A percentile compares a stretch with the other conserved stretches of the same genome.
These are phyloP conservation scores for Phytopythium kandeliae DNA, from an alignment of 352 stramenopile species.

Conservation along the genomic window DNA sequence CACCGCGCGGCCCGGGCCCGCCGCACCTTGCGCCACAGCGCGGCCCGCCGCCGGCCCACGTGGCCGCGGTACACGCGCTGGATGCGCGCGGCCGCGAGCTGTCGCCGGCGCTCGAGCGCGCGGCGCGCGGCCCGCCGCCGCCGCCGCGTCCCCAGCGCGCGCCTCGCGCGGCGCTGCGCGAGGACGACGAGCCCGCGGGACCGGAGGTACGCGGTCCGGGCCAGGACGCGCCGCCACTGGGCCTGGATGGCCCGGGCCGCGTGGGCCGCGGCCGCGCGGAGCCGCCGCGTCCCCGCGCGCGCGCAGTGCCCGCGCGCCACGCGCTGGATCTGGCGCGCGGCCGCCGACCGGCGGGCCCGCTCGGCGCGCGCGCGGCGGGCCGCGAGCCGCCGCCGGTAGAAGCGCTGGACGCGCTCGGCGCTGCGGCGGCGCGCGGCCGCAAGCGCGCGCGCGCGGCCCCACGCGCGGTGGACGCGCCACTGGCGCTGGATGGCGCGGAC, in stretches of 20 bases:
- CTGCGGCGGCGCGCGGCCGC: constrained; percentile 27
- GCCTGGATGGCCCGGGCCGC: constrained; percentile 31
- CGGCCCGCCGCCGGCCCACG: constrained; percentile 37
- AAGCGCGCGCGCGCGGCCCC: constrained; percentile 26
- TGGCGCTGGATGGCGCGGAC: constrained; percentile 51
- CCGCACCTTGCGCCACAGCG: constrained; percentile 63
- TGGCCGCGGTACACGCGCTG: constrained; percentile 30
- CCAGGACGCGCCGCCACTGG: constrained; percentile 27
- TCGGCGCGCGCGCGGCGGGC: constrained; percentile 15
- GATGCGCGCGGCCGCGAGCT: constrained; percentile 24
- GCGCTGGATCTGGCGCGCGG: constrained; percentile 30
- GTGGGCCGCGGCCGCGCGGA: constrained; percentile 18
- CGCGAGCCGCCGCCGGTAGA: constrained; percentile 41
- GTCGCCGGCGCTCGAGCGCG: constrained; percentile 22
- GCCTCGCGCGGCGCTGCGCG: constrained; percentile 35
- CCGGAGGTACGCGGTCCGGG: constrained; percentile 15
- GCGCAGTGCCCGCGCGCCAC: constrained; percentile 31
- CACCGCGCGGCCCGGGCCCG: constrained; percentile 38
- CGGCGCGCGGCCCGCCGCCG: constrained; percentile 18
- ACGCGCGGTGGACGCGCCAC: constrained; percentile 39
- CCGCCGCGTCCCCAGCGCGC: constrained; percentile 21
- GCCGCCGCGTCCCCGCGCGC: constrained; percentile 20
- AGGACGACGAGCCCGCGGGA: constrained; percentile 25
- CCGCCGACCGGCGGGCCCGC: constrained; percentile 24
- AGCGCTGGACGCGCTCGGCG: constrained; percentile 36